Percentiles rank a stretch among this genome's conserved stretches.
These are phyloP conservation scores for Xylariaceae sp. DNA, from an alignment of 2,329 filamentous ascomycete species.

Conservation along the genomic window DNA sequence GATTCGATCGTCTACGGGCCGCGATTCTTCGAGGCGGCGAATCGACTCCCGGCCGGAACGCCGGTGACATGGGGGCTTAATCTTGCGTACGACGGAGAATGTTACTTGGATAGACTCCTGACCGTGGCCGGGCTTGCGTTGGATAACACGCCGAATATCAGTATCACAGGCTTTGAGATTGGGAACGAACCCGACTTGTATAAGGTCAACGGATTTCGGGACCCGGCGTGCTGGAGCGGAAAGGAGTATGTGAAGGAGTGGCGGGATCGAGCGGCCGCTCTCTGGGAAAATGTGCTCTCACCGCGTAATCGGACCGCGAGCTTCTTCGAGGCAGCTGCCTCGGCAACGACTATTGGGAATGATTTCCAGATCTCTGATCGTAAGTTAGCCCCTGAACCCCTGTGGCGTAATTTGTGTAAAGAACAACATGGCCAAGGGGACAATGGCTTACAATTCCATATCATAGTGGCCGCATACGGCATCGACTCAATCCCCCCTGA, in stretches of 20 bases:
- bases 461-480: constrained; percentile 36
- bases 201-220: constrained; percentile 40
- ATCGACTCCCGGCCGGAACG: constrained; percentile 45
- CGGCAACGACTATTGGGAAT: constrained; percentile 37
- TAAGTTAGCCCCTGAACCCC: background rate
- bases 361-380: constrained; percentile 27
- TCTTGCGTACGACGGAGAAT: constrained; percentile 41
- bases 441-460: constrained; percentile 36
- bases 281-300: constrained; percentile 42
- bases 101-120: constrained; percentile 41
- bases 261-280: constrained; percentile 38
- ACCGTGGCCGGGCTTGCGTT: constrained; percentile 33
- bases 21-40: constrained; percentile 41
- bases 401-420: background rate
- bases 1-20: constrained; percentile 44
- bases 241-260: constrained; percentile 41
- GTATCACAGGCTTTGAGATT: constrained; percentile 30
- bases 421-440: no score
- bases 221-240: constrained; percentile 38
- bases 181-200: constrained; percentile 33
- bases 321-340: constrained; percentile 44
- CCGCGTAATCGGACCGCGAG: constrained; percentile 36
- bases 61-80: constrained; percentile 47
- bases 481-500: constrained; percentile 34
- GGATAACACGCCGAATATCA: constrained; percentile 22